phyloP scores from a whole-genome alignment of 148 eudicot genomes.

The Chenopodium album region DNA sequence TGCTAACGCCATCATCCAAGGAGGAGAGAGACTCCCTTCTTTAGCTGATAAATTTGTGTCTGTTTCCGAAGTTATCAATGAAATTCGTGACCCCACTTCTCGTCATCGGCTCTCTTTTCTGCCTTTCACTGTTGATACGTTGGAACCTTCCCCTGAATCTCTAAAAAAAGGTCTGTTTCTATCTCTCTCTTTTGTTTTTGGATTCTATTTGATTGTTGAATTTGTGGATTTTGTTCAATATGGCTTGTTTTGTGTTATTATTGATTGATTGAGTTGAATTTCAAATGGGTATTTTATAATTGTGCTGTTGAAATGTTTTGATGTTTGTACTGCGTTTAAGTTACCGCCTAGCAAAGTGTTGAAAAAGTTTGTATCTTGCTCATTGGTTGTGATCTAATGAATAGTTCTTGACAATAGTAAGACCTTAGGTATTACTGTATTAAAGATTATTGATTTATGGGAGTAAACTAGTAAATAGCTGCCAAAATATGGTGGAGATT shows the following conservation, averaged over 20 bases:
- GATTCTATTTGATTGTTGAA: background rate
- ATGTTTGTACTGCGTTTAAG: no score
- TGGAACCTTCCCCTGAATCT: constrained; percentile 76
- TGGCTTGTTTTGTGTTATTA: no score
- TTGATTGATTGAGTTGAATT: no score
- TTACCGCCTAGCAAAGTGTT: no score
- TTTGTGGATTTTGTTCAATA: background rate
- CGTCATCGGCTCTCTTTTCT: constrained; percentile 65
- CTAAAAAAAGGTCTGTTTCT: constrained; percentile 62
- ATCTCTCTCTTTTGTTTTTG: background rate
- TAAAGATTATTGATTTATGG: no score
- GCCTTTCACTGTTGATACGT: constrained; percentile 55
- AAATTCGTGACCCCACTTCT: constrained; percentile 78
- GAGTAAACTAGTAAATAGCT: background rate
- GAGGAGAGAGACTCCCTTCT: constrained; percentile 50
- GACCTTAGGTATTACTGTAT: no score
- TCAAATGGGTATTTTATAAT: no score
- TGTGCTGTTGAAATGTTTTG: no score
- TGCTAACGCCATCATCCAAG: constrained; percentile 88
- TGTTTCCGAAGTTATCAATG: constrained; percentile 60
- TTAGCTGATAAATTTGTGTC: constrained; percentile 70
- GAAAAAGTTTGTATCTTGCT: no score
- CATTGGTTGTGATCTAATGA: no score
- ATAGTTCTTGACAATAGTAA: no score
- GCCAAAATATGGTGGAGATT: background rate